phyloP scores from a whole-genome alignment of 306 rosid species.

The Castanea crenata region DNA sequence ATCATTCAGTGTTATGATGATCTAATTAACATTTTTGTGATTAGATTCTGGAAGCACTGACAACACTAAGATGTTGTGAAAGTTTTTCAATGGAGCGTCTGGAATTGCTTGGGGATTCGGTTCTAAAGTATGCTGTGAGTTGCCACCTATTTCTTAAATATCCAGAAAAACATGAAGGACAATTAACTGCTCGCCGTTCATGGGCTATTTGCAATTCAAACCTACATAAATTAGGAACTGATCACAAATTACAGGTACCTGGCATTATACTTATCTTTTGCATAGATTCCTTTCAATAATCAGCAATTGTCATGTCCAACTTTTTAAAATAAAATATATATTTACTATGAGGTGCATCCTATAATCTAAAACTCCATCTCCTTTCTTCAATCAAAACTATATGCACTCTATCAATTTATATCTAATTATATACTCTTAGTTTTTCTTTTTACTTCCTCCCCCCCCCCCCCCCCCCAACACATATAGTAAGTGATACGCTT shows the following conservation, averaged over 20 bases:
- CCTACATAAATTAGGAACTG: constrained; percentile 66
- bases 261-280: neutral
- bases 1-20: constrained; percentile 4
- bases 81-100: constrained; percentile 88
- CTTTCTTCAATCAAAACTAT: too few relatives aligned
- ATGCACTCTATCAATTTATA: too few relatives aligned
- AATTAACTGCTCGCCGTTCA: constrained; percentile 52
- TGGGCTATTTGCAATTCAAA: constrained; percentile 62
- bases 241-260: constrained; percentile 68
- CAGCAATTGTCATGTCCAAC: too few relatives aligned
- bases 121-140: constrained; percentile 76
- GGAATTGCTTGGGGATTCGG: constrained; percentile 95
- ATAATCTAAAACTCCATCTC: too few relatives aligned
- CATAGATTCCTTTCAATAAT: neutral
- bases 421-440: too few relatives aligned
- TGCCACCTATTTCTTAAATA: constrained; percentile 80
- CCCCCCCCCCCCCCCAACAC: too few relatives aligned
- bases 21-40: constrained; percentile 16
- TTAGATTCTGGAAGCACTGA: constrained; percentile 87
- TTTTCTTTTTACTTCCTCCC: too few relatives aligned
- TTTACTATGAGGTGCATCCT: too few relatives aligned
- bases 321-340: too few relatives aligned
- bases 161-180: constrained; percentile 79
- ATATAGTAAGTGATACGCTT: too few relatives aligned
- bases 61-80: constrained; percentile 77